A percentile compares a stretch with the other conserved stretches of the same genome.
These are phyloP conservation scores for Coemansia sp. DNA, from an alignment of 192 early-diverging fungal genomes.

Conservation along the genomic window DNA sequence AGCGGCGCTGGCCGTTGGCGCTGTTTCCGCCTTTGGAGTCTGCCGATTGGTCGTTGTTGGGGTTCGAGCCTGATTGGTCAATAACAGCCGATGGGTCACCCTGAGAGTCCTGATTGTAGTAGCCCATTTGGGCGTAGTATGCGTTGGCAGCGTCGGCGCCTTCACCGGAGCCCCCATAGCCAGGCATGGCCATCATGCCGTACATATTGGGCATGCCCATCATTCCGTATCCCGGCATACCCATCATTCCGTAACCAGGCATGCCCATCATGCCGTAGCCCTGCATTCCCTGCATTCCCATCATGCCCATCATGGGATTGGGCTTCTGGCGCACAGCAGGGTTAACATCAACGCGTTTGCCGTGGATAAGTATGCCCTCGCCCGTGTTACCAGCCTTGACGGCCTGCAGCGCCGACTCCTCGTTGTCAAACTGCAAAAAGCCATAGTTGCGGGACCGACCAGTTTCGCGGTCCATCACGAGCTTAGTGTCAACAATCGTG, in stretches of 20 bases:
- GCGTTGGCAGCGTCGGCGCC: conserved; percentile 13
- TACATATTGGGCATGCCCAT: conserved; percentile 35
- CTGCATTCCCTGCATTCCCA: conserved; percentile 12
- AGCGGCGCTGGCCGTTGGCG: background rate
- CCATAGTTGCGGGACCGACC: conserved; percentile 88
- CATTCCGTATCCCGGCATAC: conserved; percentile 20
- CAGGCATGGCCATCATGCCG: conserved; percentile 36
- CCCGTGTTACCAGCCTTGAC: conserved; percentile 44
- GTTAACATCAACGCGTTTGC: conserved; percentile 53
- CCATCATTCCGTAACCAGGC: conserved; percentile 19
- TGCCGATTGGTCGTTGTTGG: background rate
- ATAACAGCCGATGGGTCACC: conserved; percentile 17
- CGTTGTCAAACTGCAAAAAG: conserved; percentile 86
- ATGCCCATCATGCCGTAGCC: conserved; percentile 35
- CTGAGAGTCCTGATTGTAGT: conserved; percentile 33
- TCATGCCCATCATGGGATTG: conserved; percentile 23
- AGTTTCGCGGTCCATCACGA: conserved; percentile 83
- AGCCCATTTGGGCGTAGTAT: conserved; percentile 46
- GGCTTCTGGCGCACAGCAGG: conserved; percentile 44
- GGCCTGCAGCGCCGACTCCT: conserved; percentile 59
- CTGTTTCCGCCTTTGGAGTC: conserved; percentile 4
- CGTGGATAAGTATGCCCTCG: conserved; percentile 44
- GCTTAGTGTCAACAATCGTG: conserved; percentile 76
- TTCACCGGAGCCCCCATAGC: background rate
- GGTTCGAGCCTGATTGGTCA: conserved; percentile 7